Conservation (phyloP, 2,329 filamentous ascomycete species). For the Aspergillus novofumigatus region DNA sequence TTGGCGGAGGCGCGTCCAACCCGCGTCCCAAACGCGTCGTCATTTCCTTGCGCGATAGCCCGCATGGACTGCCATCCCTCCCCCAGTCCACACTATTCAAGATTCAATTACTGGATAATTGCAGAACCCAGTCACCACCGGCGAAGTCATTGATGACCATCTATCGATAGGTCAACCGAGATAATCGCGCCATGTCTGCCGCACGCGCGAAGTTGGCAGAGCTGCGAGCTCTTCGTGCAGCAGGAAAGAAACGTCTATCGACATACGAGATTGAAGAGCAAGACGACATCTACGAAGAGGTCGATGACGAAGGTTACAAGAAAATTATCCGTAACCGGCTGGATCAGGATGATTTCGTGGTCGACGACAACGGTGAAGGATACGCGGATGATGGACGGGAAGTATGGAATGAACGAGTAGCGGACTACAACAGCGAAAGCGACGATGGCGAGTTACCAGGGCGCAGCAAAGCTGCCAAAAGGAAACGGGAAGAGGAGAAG, state of each 20-base stretch:
- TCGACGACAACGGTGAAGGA: constrained; percentile 95
- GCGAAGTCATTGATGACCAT: neutral
- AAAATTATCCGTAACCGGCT: constrained; percentile 85
- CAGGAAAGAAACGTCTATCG: constrained; percentile 87
- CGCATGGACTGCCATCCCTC: constrained; percentile 9
- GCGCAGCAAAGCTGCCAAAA: constrained; percentile 65
- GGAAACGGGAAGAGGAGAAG: constrained; percentile 81
- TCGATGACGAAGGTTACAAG: constrained; percentile 96
- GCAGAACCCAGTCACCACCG: constrained; percentile 6
- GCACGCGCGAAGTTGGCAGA: constrained; percentile 54
- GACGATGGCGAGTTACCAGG: constrained; percentile 72
- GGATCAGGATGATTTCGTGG: constrained; percentile 94
- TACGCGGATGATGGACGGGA: constrained; percentile 94
- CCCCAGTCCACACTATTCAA: constrained; percentile 6
- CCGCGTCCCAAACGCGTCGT: constrained; percentile 20
- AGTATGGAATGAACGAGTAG: constrained; percentile 76
- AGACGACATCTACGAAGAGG: constrained; percentile 85
- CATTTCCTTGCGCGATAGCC: constrained; percentile 14
- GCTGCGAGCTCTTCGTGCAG: constrained; percentile 75
- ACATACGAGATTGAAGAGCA: constrained; percentile 83
- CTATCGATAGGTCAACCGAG: neutral
- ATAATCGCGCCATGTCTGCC: constrained; percentile 26
- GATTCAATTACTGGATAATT: neutral
- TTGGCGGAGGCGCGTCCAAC: constrained; percentile 20
- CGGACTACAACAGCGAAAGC: constrained; percentile 58